A percentile compares a stretch with the other conserved stretches of the same genome.
Conservation (phyloP, 2,329 filamentous ascomycete genomes). For the Coleophoma eucalyptorum region DNA sequence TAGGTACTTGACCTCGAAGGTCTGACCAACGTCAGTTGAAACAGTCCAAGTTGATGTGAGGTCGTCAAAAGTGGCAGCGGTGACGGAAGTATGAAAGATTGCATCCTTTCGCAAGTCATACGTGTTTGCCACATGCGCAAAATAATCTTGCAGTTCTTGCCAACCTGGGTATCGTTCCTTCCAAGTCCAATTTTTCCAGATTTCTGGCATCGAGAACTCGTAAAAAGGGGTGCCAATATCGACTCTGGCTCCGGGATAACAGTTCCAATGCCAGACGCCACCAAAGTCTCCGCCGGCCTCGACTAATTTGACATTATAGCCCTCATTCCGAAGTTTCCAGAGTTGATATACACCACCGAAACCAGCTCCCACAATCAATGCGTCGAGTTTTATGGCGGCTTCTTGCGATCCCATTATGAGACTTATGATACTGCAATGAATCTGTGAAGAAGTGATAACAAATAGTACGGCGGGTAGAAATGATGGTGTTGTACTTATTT, state of each 20-base stretch:
- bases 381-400: not conserved
- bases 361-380: not conserved
- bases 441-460: too few relatives aligned
- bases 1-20: conserved; percentile 8
- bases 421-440: too few relatives aligned
- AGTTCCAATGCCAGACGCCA: conserved; percentile 52
- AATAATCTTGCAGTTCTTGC: conserved; percentile 51
- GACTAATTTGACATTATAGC: not conserved
- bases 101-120: conserved; percentile 50
- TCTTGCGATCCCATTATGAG: not conserved
- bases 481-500: too few relatives aligned
- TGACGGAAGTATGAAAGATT: conserved; percentile 50
- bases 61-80: conserved; percentile 51
- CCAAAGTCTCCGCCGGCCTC: not conserved
- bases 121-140: conserved; percentile 46
- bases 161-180: conserved; percentile 47
- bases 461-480: too few relatives aligned
- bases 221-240: conserved; percentile 7
- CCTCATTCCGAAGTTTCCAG: conserved; percentile 1
- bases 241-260: conserved; percentile 44
- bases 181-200: conserved; percentile 2
- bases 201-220: conserved; percentile 6
- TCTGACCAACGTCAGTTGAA: conserved; percentile 28
- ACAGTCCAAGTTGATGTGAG: conserved; percentile 42
- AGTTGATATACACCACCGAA: conserved; percentile 1